Base-by-base conservation (phyloP, 768 basidiomycete species). In the Candolleomyces aberdarensis region DNA sequence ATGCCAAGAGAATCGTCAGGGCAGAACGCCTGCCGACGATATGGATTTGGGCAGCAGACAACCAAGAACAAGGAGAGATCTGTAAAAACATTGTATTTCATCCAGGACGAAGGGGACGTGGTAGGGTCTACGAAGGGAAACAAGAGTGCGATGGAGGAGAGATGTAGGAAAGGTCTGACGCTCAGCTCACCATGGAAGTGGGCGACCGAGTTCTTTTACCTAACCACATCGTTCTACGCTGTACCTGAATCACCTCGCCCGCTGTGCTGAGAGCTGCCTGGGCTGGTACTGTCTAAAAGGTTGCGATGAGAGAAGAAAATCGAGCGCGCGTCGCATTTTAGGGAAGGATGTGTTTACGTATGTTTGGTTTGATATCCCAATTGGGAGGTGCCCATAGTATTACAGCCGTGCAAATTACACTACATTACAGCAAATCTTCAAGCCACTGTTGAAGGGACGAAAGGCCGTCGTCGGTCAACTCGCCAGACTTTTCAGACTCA, bases 231-330 rank as follows among this genome's bases (percentile, higher is more conserved):
- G 69, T 71, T 86, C 83, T 88, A 73, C 86, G 86, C 87, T 81
- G 68, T 60, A 80, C 78, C 86, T 79, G 77, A 84, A 88, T 88
- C 86, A 84, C 86, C 86, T 75, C 83, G 80, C 73, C 78, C 80
- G 66, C 67, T 75, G 74, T 83, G 59, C 57, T 58, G 62, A 26
- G 63, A 62, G 62, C 57, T 60, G 68, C 71, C 26, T 74, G 80
- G 80, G 76, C 80, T 82, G 86, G 86, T 81, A 88, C 86, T 88
- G 86, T 88, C 87, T 87, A 83, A 69, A 71, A 80, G 84, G 85
- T 73, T 78, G 86, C 86, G 83, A 76, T 71, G 49, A 70, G 58
- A 59, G 67, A 65, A 59, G 22, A 4, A 22, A 29, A 57, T 50
- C 41, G 41, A 43, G 13, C 5, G 5, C 41, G 13, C n/a, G 2